Conservation (phyloP, 2,329 filamentous ascomycete species). For the Monilinia fructigena region DNA sequence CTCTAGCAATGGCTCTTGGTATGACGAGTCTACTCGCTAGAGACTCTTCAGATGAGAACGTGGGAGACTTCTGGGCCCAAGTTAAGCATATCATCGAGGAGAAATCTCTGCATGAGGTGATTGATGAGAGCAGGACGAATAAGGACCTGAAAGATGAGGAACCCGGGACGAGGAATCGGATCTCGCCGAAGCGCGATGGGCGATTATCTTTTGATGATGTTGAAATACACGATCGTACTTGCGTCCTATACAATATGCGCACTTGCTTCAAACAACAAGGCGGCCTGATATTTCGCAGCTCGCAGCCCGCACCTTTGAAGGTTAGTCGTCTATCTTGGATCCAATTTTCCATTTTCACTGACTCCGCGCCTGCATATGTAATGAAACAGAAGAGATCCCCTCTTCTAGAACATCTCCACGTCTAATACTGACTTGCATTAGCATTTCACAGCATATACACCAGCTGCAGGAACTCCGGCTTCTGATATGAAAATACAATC, state of each 20-base stretch:
- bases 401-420: constrained; percentile 19
- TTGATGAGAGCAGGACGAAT: no score
- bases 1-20: not conserved
- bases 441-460: not conserved
- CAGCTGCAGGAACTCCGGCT: constrained; percentile 8
- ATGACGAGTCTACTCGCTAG: not conserved
- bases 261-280: not conserved
- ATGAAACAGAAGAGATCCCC: constrained; percentile 17
- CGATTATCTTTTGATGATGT: not conserved
- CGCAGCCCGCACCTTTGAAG: not conserved
- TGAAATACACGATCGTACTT: not conserved
- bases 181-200: not conserved
- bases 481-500: constrained; percentile 1
- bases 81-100: not conserved
- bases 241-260: not conserved
- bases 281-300: not conserved
- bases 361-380: constrained; percentile 15
- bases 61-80: not conserved
- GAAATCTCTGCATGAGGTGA: not conserved
- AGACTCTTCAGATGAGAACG: not conserved
- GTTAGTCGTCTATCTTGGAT: not conserved
- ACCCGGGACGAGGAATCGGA: not conserved
- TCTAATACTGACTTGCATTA: constrained; percentile 3
- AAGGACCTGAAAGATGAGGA: not conserved
- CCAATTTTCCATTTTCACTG: not conserved